Evolutionary conservation across 2,329 filamentous ascomycete genomes (phyloP), one percentile per base, ranked within the genome.

Genomic region (Sarocladiaceae sp.): DNA sequence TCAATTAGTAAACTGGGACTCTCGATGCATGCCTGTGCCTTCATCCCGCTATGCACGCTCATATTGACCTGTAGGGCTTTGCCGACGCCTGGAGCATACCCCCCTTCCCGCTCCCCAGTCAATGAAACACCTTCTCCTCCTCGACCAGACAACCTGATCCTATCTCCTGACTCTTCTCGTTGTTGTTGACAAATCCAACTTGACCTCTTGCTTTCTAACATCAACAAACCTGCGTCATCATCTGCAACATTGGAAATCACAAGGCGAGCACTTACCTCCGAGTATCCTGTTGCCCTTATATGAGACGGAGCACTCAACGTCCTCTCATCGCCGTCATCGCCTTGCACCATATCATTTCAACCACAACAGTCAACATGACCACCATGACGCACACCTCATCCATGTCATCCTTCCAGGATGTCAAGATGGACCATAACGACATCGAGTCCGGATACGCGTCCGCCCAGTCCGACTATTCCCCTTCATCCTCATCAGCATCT

Each of bases 361-460:
- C 19, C 37, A 41, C 23, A 41, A 41, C 21, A 21, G 13, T 41
- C 37, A 29, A 41, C 4, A 41, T 41, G 37, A 16, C 37, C 24
- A 23, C 24, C 15, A 43, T 43, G 29, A 43, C 40, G 19, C 40
- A 43, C 19, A 43, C 40, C 9, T 43, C 40, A 5, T 68, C 69
- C n/a, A 60, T 61, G 48, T 56, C 63, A 45, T 51, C 67, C 35
- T 60, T 65, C 47, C 49, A 61, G 47, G 62, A 66, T 50, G 61
- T 61, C 47, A 74, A 69, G 55, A 56, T 67, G 48, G 64, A 63
- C 27, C 58, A 64, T 48, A 60, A 64, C 27, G 72, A 75, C 33
- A 63, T 74, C 50, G 88, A 95, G 66, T 96, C 91, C 27, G 91
- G 91, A 51, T 96, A 96, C 70, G 87, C 81, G 58, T 83, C 73